Conservation (phyloP, 352 stramenopile genomes). For the Phytophthora meadii region DNA sequence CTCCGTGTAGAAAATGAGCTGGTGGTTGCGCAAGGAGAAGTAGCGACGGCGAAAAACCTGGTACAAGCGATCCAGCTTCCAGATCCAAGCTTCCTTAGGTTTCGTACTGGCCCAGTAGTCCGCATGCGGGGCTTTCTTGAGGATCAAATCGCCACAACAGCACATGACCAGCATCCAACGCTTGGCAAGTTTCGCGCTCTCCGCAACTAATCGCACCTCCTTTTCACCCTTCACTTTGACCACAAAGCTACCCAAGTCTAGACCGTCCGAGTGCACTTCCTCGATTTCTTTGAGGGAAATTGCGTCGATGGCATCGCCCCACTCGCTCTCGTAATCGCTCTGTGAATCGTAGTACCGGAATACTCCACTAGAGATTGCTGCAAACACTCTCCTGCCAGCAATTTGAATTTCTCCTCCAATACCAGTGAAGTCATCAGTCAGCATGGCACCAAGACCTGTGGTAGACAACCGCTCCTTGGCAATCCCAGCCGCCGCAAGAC, state of each 20-base stretch:
- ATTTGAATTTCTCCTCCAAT: conserved; percentile 79
- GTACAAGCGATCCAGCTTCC: conserved; percentile 88
- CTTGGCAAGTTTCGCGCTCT: conserved; percentile 75
- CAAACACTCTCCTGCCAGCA: conserved; percentile 66
- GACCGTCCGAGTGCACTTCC: conserved; percentile 79
- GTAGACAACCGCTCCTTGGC: conserved; percentile 38
- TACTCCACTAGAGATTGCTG: conserved; percentile 81
- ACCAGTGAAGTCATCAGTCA: conserved; percentile 55
- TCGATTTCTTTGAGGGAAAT: conserved; percentile 83
- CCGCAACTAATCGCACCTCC: conserved; percentile 74
- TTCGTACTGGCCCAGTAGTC: conserved; percentile 81
- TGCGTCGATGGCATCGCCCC: conserved; percentile 83
- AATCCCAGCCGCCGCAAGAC: conserved; percentile 35
- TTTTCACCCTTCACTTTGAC: conserved; percentile 78
- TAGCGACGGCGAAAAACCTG: conserved; percentile 86
- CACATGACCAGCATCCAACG: conserved; percentile 92
- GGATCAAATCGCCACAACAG: conserved; percentile 78
- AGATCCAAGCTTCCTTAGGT: conserved; percentile 88
- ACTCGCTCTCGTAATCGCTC: conserved; percentile 84
- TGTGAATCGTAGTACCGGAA: conserved; percentile 90
- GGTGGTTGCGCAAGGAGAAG: conserved; percentile 86
- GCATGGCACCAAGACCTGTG: conserved; percentile 32
- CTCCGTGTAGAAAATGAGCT: conserved; percentile 83
- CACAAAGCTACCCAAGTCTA: conserved; percentile 78
- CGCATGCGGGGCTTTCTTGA: conserved; percentile 70